These are phyloP conservation scores for Pestalotiopsis sp. DNA, from an alignment of 2,329 filamentous ascomycete genomes.

Conservation along the genomic window DNA sequence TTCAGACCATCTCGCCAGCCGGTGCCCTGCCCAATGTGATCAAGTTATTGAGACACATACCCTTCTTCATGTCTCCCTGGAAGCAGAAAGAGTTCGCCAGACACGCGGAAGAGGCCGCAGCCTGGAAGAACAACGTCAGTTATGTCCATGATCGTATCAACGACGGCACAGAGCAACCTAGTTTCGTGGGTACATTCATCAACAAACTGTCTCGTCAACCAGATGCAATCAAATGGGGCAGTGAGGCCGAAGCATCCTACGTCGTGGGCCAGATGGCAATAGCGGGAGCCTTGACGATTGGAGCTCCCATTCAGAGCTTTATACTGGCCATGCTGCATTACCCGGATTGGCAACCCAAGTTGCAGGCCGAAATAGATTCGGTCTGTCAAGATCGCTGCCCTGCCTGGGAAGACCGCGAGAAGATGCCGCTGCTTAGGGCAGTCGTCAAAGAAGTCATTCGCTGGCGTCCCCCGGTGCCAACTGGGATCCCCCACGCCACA, in stretches of 20 bases:
- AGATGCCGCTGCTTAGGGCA: constrained; percentile 48
- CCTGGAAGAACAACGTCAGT: constrained; percentile 40
- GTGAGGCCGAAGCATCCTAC: constrained; percentile 42
- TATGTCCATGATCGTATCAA: constrained; percentile 37
- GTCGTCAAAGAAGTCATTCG: constrained; percentile 55
- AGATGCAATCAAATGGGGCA: constrained; percentile 30
- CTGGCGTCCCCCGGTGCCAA: constrained; percentile 58
- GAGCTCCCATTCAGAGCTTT: constrained; percentile 46
- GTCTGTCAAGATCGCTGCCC: constrained; percentile 46
- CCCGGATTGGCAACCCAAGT: constrained; percentile 39
- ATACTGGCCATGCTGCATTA: constrained; percentile 42
- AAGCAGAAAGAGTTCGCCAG: constrained; percentile 44
- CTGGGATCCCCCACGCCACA: constrained; percentile 53
- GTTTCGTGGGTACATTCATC: constrained; percentile 45
- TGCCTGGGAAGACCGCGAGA: constrained; percentile 47
- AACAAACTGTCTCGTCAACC: constrained; percentile 27
- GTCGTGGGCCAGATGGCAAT: constrained; percentile 53
- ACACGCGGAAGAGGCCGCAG: constrained; percentile 40
- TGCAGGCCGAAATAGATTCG: constrained; percentile 52
- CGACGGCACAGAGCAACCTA: constrained; percentile 37
- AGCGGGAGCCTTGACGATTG: constrained; percentile 46
- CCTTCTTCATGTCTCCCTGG: constrained; percentile 44
- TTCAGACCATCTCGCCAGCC: constrained; percentile 47
- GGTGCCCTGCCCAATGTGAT: constrained; percentile 46
- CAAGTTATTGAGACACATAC: constrained; percentile 41